phyloP scores from a whole-genome alignment of 1,284 basidiomycete species.

The Ceratobasidium theobromae region DNA sequence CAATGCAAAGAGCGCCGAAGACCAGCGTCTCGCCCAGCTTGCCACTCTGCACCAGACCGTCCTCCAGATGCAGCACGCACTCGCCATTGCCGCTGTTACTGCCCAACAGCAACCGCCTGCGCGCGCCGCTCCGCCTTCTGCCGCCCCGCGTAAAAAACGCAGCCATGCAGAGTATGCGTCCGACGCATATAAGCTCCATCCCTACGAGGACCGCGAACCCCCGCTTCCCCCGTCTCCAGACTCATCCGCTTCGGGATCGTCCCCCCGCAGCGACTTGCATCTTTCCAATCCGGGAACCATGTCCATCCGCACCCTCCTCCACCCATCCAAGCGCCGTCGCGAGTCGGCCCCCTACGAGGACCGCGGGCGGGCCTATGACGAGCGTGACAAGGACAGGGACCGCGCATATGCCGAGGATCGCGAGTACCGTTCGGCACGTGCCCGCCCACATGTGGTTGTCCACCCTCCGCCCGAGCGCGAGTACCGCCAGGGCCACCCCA shows the following conservation, averaged over 20 bases:
- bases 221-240: conserved; percentile 6
- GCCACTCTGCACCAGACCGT: conserved; percentile 67
- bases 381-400: conserved; percentile 14
- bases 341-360: conserved; percentile 12
- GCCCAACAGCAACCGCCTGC: neutral
- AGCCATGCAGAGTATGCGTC: conserved; percentile 21
- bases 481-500: conserved; percentile 10
- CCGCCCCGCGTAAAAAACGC: conserved; percentile 1
- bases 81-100: conserved; percentile 15
- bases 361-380: conserved; percentile 10
- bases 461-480: conserved; percentile 15
- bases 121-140: neutral
- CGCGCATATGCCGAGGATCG: conserved; percentile 10
- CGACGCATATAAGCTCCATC: conserved; percentile 22
- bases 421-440: conserved; percentile 12
- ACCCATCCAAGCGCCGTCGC: conserved; percentile 27
- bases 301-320: conserved; percentile 28
- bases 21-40: conserved; percentile 72
- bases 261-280: conserved; percentile 26
- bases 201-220: conserved; percentile 4
- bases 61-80: conserved; percentile 56
- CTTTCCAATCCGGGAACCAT: conserved; percentile 24
- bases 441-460: conserved; percentile 27
- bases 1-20: conserved; percentile 85
- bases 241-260: conserved; percentile 9